phyloP scores from a whole-genome alignment of 2,329 filamentous ascomycete species.

The Trichophaea hybrida region DNA sequence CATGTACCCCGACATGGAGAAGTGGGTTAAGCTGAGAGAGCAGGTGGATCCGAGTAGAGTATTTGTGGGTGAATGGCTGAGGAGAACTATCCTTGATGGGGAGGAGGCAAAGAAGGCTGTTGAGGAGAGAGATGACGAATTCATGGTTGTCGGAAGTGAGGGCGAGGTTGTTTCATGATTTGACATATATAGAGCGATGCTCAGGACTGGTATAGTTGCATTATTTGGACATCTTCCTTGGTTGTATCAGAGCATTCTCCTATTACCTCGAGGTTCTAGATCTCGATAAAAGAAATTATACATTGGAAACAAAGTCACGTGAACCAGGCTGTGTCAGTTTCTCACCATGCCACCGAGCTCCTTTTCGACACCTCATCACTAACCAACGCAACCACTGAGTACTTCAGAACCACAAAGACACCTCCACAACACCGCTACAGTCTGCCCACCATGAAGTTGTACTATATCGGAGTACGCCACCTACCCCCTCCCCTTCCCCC shows the following conservation, averaged over 20 bases:
- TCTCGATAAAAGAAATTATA: too few species aligned
- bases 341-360: too few species aligned
- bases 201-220: too few species aligned
- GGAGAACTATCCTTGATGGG: conserved; percentile 45
- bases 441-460: conserved; percentile 53
- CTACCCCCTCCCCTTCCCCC: conserved; percentile 23
- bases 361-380: too few species aligned
- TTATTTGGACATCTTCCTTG: too few species aligned
- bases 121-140: conserved; percentile 9
- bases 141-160: not conserved
- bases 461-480: conserved; percentile 65
- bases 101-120: conserved; percentile 9
- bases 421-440: not conserved
- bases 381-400: too few species aligned
- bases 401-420: too few species aligned
- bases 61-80: conserved; percentile 85
- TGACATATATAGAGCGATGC: too few species aligned
- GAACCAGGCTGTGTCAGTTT: too few species aligned
- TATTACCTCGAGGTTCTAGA: too few species aligned
- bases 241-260: too few species aligned
- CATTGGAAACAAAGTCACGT: too few species aligned
- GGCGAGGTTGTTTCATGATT: not conserved
- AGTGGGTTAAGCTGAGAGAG: conserved; percentile 55
- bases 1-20: conserved; percentile 54
- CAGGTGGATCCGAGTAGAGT: conserved; percentile 66